phyloP scores from a whole-genome alignment of 2,329 filamentous ascomycete species.

The Phaeomoniella chlamydospora region DNA sequence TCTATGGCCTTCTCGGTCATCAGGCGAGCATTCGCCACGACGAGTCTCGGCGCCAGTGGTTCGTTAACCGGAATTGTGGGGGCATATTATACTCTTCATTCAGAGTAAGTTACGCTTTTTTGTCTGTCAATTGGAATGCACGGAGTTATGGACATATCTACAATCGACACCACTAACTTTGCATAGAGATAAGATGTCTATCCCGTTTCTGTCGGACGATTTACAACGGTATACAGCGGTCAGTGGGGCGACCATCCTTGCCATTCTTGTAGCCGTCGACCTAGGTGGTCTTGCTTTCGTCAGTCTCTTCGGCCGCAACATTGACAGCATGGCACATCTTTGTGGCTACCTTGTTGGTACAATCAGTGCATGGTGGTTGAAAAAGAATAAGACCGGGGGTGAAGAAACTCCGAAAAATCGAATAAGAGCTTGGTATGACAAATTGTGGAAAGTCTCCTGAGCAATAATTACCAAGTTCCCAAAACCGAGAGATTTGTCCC shows the following conservation, averaged over 20 bases:
- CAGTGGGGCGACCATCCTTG: not conserved
- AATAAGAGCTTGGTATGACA: too few species aligned
- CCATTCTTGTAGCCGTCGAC: not conserved
- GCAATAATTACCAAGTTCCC: too few species aligned
- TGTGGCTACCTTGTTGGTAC: not conserved
- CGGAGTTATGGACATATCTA: too few species aligned
- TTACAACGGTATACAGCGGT: not conserved
- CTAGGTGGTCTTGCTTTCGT: not conserved
- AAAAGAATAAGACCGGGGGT: not conserved
- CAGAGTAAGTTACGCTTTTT: conserved; percentile 22
- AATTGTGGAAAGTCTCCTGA: too few species aligned
- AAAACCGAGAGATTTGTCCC: too few species aligned
- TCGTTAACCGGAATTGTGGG: conserved; percentile 34
- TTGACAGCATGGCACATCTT: not conserved
- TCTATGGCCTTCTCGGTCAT: conserved; percentile 31
- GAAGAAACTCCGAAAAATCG: too few species aligned
- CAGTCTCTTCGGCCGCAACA: not conserved
- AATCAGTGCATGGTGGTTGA: not conserved
- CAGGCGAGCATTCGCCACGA: conserved; percentile 24
- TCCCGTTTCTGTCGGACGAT: not conserved
- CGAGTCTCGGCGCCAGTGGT: conserved; percentile 36
- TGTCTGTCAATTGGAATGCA: too few species aligned
- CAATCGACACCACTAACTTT: too few species aligned
- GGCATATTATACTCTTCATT: conserved; percentile 32
- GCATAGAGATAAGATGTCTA: not conserved